phyloP scores from a whole-genome alignment of 2,329 filamentous ascomycete genomes.

The Ustilaginoidea virens region DNA sequence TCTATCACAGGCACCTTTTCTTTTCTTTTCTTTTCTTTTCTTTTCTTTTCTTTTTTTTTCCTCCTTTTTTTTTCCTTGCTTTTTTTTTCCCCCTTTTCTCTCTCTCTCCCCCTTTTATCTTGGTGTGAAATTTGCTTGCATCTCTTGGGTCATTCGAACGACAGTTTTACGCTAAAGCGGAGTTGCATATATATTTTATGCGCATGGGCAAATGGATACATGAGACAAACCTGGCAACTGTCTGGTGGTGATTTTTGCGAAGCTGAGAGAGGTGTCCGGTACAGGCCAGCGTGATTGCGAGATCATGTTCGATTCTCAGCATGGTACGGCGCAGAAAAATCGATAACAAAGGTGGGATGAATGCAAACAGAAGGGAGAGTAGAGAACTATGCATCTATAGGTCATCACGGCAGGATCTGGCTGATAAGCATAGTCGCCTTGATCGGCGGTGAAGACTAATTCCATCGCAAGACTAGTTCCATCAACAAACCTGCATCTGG shows the following conservation, averaged over 20 bases:
- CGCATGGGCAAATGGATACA: constrained; percentile 2
- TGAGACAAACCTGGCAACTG: too few relatives aligned
- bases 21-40: background rate
- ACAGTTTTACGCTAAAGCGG: too few relatives aligned
- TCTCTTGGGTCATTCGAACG: too few relatives aligned
- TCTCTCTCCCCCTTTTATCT: too few relatives aligned
- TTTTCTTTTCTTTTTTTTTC: background rate
- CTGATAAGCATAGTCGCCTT: too few relatives aligned
- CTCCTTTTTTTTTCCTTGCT: background rate
- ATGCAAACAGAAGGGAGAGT: background rate
- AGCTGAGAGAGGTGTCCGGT: constrained; percentile 2
- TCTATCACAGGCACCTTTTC: background rate
- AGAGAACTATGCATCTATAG: background rate
- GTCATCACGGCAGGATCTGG: too few relatives aligned
- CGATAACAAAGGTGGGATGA: background rate
- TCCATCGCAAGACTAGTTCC: too few relatives aligned
- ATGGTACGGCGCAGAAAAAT: constrained; percentile 3
- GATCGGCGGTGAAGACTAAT: too few relatives aligned
- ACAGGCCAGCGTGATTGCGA: constrained; percentile 3
- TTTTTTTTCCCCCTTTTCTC: background rate
- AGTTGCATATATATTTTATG: constrained; percentile 1
- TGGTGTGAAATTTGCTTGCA: too few relatives aligned
- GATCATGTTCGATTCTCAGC: constrained; percentile 2
- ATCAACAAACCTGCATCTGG: too few relatives aligned
- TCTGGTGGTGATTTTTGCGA: too few relatives aligned